Evolutionary conservation across 164 flowering plant genomes (phyloP).

Genomic region (Taxillus chinensis): DNA sequence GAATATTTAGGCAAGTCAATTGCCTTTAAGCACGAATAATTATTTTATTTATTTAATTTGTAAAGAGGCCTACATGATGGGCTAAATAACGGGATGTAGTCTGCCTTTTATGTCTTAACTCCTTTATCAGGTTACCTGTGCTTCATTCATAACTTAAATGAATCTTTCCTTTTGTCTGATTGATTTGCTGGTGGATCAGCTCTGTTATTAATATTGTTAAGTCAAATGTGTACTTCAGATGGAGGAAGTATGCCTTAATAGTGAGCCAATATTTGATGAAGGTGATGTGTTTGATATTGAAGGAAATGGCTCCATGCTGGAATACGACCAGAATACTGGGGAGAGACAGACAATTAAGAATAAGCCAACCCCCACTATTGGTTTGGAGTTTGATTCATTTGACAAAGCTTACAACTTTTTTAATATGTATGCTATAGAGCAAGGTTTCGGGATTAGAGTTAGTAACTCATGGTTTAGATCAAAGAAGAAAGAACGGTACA

Average conservation of each 20-base stretch:
- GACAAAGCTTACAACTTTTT: slow-evolving; percentile 37
- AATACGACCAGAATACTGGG: slow-evolving; percentile 10
- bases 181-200: too few relatives aligned
- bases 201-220: not conserved
- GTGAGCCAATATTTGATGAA: slow-evolving; percentile 32
- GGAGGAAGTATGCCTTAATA: slow-evolving; percentile 41
- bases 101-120: too few relatives aligned
- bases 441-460: slow-evolving; percentile 39
- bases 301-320: slow-evolving; percentile 15
- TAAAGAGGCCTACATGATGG: too few relatives aligned
- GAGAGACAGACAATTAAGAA: slow-evolving; percentile 12
- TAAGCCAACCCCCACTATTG: slow-evolving; percentile 22
- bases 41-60: too few relatives aligned
- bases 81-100: too few relatives aligned
- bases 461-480: slow-evolving; percentile 43
- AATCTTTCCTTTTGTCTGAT: not conserved
- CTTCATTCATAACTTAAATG: not conserved
- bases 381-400: slow-evolving; percentile 39
- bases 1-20: too few relatives aligned
- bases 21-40: too few relatives aligned
- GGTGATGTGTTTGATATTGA: slow-evolving; percentile 21
- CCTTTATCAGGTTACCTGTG: too few relatives aligned
- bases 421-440: slow-evolving; percentile 30
- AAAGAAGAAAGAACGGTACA: slow-evolving; percentile 31
- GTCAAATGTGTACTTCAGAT: slow-evolving; percentile 15